These are phyloP conservation scores for Psidium guajava DNA, from an alignment of 345 rosid species.

Conservation along the genomic window DNA sequence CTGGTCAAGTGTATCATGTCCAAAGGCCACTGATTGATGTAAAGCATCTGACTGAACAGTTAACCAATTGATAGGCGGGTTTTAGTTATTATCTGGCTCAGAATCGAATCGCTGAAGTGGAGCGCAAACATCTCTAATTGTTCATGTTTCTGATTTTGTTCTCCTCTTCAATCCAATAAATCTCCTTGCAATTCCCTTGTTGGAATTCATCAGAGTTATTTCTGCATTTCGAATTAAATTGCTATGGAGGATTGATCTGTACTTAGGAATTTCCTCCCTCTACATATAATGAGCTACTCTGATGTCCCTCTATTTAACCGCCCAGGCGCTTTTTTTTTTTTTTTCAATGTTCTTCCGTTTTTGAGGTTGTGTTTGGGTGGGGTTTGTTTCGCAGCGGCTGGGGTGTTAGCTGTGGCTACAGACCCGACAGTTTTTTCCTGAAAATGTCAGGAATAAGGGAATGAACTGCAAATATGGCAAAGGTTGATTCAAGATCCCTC, in stretches of 20 bases:
- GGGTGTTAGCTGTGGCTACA: too few relatives aligned
- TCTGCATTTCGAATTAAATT: not conserved
- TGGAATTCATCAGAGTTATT: not conserved
- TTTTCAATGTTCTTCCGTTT: not conserved
- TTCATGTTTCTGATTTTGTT: not conserved
- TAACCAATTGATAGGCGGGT: not conserved
- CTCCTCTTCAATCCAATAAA: not conserved
- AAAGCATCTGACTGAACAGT: not conserved
- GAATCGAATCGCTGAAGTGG: not conserved
- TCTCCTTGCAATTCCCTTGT: not conserved
- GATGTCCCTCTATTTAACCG: not conserved
- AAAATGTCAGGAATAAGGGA: too few relatives aligned
- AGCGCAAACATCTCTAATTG: not conserved
- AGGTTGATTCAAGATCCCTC: too few relatives aligned
- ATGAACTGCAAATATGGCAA: too few relatives aligned
- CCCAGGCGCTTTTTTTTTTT: not conserved
- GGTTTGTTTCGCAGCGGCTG: too few relatives aligned
- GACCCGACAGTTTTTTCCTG: too few relatives aligned
- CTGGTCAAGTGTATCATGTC: constrained; percentile 24
- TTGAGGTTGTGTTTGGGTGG: too few relatives aligned
- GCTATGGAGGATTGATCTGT: not conserved
- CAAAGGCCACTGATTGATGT: constrained; percentile 2
- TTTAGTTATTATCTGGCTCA: not conserved
- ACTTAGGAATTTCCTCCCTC: not conserved
- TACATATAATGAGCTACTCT: not conserved